Evolutionary conservation across 305 asterid species (phyloP).

Genomic region (Fraxinus albicans): DNA sequence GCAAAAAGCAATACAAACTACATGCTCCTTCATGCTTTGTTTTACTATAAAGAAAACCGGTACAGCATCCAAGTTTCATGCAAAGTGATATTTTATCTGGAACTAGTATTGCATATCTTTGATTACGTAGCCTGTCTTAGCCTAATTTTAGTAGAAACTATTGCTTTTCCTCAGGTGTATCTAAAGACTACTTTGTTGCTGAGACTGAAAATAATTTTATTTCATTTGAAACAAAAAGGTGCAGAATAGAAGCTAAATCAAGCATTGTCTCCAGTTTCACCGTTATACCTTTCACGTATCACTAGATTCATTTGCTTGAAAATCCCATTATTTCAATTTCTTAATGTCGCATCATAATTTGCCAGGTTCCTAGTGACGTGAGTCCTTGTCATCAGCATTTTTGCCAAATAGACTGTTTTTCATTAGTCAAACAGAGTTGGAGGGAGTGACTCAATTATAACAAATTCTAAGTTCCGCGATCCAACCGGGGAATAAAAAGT

Average conservation of each 20-base stretch:
- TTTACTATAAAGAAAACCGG: neutral
- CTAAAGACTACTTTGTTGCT: neutral
- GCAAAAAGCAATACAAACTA: constrained; percentile 6
- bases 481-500: neutral
- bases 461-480: neutral
- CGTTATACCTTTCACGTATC: neutral
- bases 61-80: neutral
- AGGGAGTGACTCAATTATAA: neutral
- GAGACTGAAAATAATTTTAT: neutral
- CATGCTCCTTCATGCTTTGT: neutral
- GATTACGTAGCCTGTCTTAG: neutral
- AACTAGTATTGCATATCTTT: neutral
- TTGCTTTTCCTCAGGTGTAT: neutral
- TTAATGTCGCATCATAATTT: neutral
- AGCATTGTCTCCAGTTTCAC: neutral
- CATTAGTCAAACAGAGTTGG: neutral
- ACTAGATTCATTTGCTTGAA: neutral
- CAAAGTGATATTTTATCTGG: neutral
- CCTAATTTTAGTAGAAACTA: neutral
- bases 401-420: neutral
- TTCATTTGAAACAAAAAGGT: neutral
- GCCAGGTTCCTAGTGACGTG: neutral
- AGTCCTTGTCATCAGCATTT: neutral
- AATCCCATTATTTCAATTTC: neutral
- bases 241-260: neutral